Evolutionary conservation across 345 rosid species (phyloP), one percentile per base, ranked within the genome.

Genomic region (Cardamine chenopodiifolia): DNA sequence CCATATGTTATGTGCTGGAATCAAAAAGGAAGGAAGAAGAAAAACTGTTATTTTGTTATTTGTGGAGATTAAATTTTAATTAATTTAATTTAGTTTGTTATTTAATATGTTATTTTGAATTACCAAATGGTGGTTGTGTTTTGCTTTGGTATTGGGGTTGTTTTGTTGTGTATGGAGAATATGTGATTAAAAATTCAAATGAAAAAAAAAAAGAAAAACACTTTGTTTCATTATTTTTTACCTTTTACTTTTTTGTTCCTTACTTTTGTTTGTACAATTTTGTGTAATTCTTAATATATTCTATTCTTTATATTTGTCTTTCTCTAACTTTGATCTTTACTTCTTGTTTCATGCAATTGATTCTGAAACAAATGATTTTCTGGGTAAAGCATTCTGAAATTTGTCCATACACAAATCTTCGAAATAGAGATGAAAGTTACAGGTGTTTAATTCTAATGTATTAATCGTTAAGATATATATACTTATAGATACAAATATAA

Each of bases 81-180:
- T 64, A 37, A 71, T 71, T 75, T 34, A 25, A 48, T 47, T 71
- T 71, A 62, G 59, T 70, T 76, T 76, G 44, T 68, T 69, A 32
- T 62, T 69, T 55, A 1, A n/a, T 76, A 57, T 77, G 76, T 71
- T 48, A 77, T 76, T 54, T 71, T 77, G 80, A 63, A 70, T 64
- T 56, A 19, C 50, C 57, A 13, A 54, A 57, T 23, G 35, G 53
- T 77, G 80, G 66, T 62, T 77, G 76, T 70, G 61, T 56, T 54
- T 52, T 65, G 72, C 13, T 55, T 76, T 70, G 57, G 5, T 55
- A 45, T 63, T 71, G 53, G 54, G 56, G 5, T 71, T 71, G 55
- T 20, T 71, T 56, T 37, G n/a, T n/a, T n/a, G 76, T 70, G 76
- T 63, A 67, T 42, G 66, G 66, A 56, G 60, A 62, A 25, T 62